These are phyloP conservation scores for Acacia acuminata DNA, from an alignment of 306 rosid species.

Conservation along the genomic window DNA sequence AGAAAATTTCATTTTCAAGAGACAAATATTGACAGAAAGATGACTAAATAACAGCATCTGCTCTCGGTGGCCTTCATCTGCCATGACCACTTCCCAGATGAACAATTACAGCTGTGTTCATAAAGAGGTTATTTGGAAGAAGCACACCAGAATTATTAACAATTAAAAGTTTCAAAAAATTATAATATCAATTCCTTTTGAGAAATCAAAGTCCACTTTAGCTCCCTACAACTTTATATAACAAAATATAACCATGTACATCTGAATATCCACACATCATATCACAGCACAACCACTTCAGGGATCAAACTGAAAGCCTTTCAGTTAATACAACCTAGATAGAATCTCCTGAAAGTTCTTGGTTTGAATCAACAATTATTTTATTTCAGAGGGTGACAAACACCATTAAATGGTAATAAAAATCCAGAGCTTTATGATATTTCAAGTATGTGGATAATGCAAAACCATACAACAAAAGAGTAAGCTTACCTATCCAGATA, in stretches of 20 bases:
- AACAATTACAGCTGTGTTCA: conserved; percentile 10
- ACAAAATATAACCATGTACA: not conserved
- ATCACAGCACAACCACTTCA: not conserved
- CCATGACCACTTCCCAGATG: conserved; percentile 2
- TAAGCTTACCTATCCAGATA: conserved; percentile 71
- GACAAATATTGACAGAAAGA: not conserved
- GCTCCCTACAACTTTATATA: not conserved
- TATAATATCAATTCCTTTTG: conserved; percentile 13
- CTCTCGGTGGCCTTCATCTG: not conserved
- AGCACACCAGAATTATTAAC: not conserved
- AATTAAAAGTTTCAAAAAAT: conserved; percentile 2
- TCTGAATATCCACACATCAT: not conserved
- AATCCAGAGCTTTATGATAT: conserved; percentile 20
- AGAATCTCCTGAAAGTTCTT: conserved; percentile 16
- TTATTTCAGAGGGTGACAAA: not conserved
- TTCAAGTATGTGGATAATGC: conserved; percentile 10
- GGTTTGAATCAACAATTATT: conserved; percentile 3
- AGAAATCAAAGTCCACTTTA: conserved; percentile 7
- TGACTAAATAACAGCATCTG: not conserved
- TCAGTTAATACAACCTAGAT: conserved; percentile 27
- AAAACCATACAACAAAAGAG: conserved; percentile 25
- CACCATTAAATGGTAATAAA: conserved; percentile 1
- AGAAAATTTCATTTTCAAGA: not conserved
- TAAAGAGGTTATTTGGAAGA: conserved; percentile 14
- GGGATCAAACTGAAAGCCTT: conserved; percentile 18